A percentile compares a stretch with the other conserved stretches of the same genome.
Evolutionary conservation across 306 rosid species (phyloP).

Genomic region (Acmispon strigosus): DNA sequence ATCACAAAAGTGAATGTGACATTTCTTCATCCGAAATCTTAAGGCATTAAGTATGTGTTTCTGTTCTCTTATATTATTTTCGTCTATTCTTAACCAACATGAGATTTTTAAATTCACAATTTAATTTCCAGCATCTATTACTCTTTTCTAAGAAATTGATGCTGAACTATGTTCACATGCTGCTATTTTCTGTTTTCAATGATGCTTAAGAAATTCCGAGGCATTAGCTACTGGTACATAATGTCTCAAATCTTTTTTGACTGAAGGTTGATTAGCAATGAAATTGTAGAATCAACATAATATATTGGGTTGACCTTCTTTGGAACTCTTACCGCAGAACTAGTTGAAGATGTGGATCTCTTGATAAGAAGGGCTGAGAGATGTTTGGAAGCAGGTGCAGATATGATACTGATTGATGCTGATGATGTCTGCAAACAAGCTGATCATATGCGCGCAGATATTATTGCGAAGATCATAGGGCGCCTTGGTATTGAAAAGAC

Average conservation of each 20-base stretch:
- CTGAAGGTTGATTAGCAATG: background rate
- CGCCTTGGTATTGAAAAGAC: constrained; percentile 90
- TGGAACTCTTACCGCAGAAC: constrained; percentile 38
- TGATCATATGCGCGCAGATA: constrained; percentile 62
- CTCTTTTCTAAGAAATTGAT: background rate
- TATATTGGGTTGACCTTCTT: background rate
- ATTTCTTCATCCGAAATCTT: no score
- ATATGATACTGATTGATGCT: constrained; percentile 81
- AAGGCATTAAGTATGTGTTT: no score
- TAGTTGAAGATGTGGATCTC: constrained; percentile 83
- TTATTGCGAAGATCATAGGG: constrained; percentile 76
- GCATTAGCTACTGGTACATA: background rate
- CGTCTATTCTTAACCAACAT: no score
- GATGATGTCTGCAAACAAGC: constrained; percentile 60
- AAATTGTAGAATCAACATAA: background rate
- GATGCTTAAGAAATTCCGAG: background rate
- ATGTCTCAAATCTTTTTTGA: background rate
- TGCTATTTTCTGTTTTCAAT: background rate
- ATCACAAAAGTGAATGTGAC: no score
- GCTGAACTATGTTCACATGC: background rate
- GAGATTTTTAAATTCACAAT: no score
- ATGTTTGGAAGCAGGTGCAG: constrained; percentile 98
- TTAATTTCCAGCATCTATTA: no score
- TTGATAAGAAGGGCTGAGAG: constrained; percentile 86
- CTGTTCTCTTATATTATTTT: no score